Evolutionary conservation across 805 yeast genomes (phyloP).

Genomic region (Saccharomycopsis babjevae): DNA sequence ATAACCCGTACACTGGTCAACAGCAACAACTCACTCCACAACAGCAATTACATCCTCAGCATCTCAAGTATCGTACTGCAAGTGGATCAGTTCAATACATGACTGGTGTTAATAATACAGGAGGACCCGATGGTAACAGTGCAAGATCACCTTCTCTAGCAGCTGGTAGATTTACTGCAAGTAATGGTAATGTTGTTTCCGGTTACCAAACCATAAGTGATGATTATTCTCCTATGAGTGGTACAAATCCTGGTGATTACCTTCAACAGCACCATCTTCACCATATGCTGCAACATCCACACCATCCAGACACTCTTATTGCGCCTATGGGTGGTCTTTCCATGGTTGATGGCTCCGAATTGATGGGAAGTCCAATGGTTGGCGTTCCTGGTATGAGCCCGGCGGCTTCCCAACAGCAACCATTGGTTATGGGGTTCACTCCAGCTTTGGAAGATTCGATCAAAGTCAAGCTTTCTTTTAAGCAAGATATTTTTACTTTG

Average conservation of each 20-base stretch:
- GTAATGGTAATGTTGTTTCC: background rate
- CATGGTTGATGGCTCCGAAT: background rate
- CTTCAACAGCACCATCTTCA: background rate
- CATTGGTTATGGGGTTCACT: background rate
- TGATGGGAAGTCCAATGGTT: background rate
- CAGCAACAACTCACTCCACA: background rate
- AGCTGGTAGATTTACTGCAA: background rate
- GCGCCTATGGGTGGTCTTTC: background rate
- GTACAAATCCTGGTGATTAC: background rate
- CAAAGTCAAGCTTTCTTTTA: conserved; percentile 33
- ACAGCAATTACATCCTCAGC: conserved; percentile 1
- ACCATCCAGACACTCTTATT: background rate
- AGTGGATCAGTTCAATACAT: background rate
- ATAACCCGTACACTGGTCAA: background rate
- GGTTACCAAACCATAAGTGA: background rate
- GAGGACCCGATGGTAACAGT: background rate
- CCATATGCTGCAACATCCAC: background rate
- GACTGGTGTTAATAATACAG: background rate
- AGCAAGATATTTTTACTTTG: conserved; percentile 48
- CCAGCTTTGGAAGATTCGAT: conserved; percentile 30
- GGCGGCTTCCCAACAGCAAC: background rate
- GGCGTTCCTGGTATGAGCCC: background rate
- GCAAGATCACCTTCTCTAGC: background rate
- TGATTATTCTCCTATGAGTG: background rate
- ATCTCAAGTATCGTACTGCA: background rate